Evolutionary conservation across 768 basidiomycete species (phyloP), one percentile per base, ranked within the genome.

Genomic region (Podaxis pistillaris): DNA sequence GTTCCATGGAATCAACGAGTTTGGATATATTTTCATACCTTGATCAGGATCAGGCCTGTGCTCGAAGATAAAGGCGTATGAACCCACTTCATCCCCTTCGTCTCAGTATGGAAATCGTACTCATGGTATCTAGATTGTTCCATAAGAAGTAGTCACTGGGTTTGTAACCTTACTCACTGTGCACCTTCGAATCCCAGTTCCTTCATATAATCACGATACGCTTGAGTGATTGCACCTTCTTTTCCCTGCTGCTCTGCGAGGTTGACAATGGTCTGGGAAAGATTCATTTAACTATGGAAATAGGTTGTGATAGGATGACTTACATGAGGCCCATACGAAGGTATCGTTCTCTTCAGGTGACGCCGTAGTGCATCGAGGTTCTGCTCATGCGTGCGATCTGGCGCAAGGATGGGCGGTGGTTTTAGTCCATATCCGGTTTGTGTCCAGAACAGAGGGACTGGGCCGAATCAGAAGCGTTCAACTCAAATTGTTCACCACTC

Each of bases 101-200:
- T 96, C 73, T 97, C 94, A 2, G 79, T 83, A 74, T 98, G 96
- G 73, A 98, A 98, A 72, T 98, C 96, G 69, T 95, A 98, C 69
- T 87, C 89, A 64, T 79, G 76, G 68, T 93, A 94, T 65, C 90
- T 93, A 49, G 19, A 33, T 41, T 49, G 17, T 64, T 62, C 52
- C 44, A 19, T 46, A 9, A 46, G 44, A 46, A 59, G 33, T 60
- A 36, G 47, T 56, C 13, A 58, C 13, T 40, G 47, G 41, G 37
- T 24, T 36, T 44, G 30, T 50, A 26, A 38, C 47, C 7, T 56
- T 15, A 72, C 85, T 49, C 69, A 91, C 90, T 76, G 78, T 19
- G 84, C 81, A 67, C 89, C 83, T 49, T 83, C 81, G 63, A 75
- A 74, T 53, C 77, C 76, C 52, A 88, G 71, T 69, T 86, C 86